Evolutionary conservation across 2,329 filamentous ascomycete species (phyloP).

Genomic region (Arthrobotrys entomopaga): DNA sequence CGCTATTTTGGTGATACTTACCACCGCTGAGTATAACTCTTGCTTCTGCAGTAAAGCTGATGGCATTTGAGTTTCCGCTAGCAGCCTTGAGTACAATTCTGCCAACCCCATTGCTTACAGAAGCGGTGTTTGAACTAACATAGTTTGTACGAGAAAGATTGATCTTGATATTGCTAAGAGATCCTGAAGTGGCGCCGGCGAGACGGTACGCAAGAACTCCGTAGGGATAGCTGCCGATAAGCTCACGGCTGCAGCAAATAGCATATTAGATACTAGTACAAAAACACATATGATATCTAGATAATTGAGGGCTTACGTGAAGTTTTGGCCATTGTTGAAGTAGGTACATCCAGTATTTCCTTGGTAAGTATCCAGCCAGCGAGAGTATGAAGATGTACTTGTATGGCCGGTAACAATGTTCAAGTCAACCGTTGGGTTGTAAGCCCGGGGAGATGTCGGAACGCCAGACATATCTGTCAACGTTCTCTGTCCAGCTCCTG

Average conservation of each 20-base stretch:
- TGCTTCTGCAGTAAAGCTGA: conserved; percentile 26
- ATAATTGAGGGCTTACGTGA: conserved; percentile 60
- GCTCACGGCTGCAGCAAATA: conserved; percentile 61
- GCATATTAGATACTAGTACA: conserved; percentile 58
- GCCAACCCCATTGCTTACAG: conserved; percentile 58
- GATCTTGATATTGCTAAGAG: conserved; percentile 54
- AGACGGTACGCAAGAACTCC: conserved; percentile 60
- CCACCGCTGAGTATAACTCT: conserved; percentile 15
- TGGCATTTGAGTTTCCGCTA: conserved; percentile 60
- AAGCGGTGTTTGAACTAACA: conserved; percentile 59
- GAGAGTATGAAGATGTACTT: conserved; percentile 22
- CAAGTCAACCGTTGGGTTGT: conserved; percentile 20
- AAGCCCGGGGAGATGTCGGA: conserved; percentile 65
- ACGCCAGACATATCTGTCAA: conserved; percentile 65
- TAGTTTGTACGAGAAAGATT: conserved; percentile 57
- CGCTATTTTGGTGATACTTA: conserved; percentile 9
- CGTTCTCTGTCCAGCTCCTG: conserved; percentile 62
- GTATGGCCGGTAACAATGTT: conserved; percentile 16
- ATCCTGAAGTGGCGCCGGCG: conserved; percentile 14
- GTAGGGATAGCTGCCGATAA: conserved; percentile 63
- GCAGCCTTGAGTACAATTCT: conserved; percentile 61
- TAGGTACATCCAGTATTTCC: conserved; percentile 60
- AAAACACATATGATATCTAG: conserved; percentile 60
- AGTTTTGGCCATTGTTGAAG: conserved; percentile 62
- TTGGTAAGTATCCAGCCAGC: conserved; percentile 25